Evolutionary conservation across 179 eudicot genomes (phyloP), one percentile per base, ranked within the genome.

Genomic region (Heliamphora pulchella): DNA sequence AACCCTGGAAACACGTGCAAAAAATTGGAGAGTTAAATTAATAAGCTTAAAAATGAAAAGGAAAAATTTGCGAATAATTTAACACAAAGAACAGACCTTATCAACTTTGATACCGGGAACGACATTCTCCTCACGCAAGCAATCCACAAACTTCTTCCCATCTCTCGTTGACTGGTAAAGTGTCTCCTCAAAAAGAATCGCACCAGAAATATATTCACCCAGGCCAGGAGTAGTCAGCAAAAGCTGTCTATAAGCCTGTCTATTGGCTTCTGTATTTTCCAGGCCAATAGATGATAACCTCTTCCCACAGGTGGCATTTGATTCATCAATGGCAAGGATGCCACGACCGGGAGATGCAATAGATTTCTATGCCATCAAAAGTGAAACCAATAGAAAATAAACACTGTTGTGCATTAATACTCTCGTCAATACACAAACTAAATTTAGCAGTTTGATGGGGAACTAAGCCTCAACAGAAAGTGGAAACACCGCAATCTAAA

Each of bases 41-140:
- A 17, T 51, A 79, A 59, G 22, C 50, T 17, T 17, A 46, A 13
- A 22, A 75, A 9, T 57, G 9, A 50, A 67, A 11, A 43, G 3
- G 11, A 47, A 74, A 3, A 65, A 58, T 58, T 43, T 74, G 67
- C 58, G 68, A 68, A 14, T 20, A 13, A 46, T 17, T 58, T 0
- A 71, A 48, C 48, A 48, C 15, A 22, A 11, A 41, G 9, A 6
- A 75, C 68, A 59, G 11, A 83, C 91, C 89, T 88, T 86, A n/a
- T 88, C 91, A 43, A 88, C 90, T 85, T 88, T 88, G 83, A 88
- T 88, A 62, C 90, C 90, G 44, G 90, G 90, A 43, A 88, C 87
- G 50, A 88, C 86, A 69, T 86, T 86, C 86, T 85, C 75, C 54
- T 80, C 87, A 55, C 76, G 81, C 80, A 88, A 83, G 79, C 82